Base-by-base conservation (phyloP, 352 stramenopile species). In the Peronosclerospora sorghi region DNA sequence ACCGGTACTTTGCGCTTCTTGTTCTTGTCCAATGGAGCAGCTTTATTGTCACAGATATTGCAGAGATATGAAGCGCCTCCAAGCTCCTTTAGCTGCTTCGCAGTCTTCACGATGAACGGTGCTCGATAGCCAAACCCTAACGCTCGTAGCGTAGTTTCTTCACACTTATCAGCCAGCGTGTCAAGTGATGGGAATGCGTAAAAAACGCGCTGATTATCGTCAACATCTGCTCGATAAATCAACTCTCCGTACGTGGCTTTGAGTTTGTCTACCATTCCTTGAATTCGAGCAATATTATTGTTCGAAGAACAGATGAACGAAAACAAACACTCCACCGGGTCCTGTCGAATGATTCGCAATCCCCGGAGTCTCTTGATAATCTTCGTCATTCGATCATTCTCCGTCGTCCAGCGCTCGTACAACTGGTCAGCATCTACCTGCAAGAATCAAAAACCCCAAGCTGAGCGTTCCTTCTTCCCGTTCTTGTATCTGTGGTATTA, bases 231-330 rank as follows among this genome's bases (percentile, higher is more conserved):
- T 30, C 39, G 28, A 40, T 54, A 73, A 41, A 96, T 39, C 13
- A 66, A 69, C 40, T 66, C 66, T 8, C 94, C 95, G 68, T 95
- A 98, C 15, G 64, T 72, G 27, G 59, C 45, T 37, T 92, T 69
- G 45, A 99, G 81, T 20, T 81, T 79, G 35, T 84, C 64, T 13
- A 98, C 59, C 80, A 98, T 97, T 23, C 87, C 73, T 27, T 83
- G 83, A 56, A 99, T 98, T 21, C 96, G 67, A 30, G 79, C 58
- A 61, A 99, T 98, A 63, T 98, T 98, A 71, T 99, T 99, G 70
- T 98, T 98, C 43, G 82, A 97, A 14, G 84, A 97, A 63, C 93
- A 98, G 35, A 99, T 97, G 69, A 98, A 99, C 24, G 84, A 95
- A 48, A 98, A 88, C 19, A 98, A 69, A 63, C 93, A 98, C 65